Evolutionary conservation across 805 yeast genomes (phyloP), one percentile per base, ranked within the genome.

Genomic region (Metschnikowia drakensbergensis): DNA sequence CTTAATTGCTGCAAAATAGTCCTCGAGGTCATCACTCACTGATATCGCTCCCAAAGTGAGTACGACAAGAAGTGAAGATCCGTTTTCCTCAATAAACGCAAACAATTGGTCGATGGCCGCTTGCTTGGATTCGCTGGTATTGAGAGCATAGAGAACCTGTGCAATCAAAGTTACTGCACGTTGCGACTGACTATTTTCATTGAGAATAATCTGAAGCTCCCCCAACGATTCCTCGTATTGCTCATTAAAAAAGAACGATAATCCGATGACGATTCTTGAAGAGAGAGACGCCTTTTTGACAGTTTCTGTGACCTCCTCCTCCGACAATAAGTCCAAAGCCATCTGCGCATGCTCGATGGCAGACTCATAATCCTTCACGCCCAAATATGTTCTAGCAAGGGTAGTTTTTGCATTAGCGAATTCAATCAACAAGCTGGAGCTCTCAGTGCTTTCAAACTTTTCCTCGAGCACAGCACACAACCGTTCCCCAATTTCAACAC

Each of bases 61-160:
- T 0, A 88, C 83, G 1, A 87, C 81, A 25, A 81, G 59, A 40
- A 88, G 66, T 2, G 90, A 81, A 1, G 86, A 72, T 0, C 96
- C 96, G 48, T 77, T 65, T 3, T 68, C 71, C 51, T 79, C 84
- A 36, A 90, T 80, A 57, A 76, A 81, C 25, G 77, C 74, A 56
- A 86, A 84, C 38, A 92, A 66, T 63, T 89, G 96, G 57, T 90
- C 96, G 41, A 87, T 60, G 0, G 97, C 96, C 1, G 90, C 91
- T 53, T 82, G 85, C 50, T 81, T 83, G 1, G 94, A 82, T 4
- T 86, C 94, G n/a, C 78, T 81, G 0, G 82, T 78, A n/a, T 82
- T 86, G 48, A 80, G 79, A 2, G 88, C 88, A 69, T 84, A 86
- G 43, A 94, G 71, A 0, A 91, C 85, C 60, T 90, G 96, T 0